Evolutionary conservation across 208 protist genomes (phyloP).

Genomic region (Leishmania guyanensis): DNA sequence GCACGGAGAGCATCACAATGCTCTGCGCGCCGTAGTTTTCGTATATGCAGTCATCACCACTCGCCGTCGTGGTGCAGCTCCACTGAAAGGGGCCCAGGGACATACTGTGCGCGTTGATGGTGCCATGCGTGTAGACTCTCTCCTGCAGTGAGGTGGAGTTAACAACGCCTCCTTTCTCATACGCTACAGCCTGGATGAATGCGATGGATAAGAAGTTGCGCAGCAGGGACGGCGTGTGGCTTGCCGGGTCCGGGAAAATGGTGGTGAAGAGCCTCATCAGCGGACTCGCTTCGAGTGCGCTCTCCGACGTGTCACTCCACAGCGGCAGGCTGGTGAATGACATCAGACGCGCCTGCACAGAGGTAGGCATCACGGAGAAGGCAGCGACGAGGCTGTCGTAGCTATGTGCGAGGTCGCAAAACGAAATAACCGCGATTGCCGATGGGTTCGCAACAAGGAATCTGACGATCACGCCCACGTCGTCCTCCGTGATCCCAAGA

Average conservation of each 20-base stretch:
- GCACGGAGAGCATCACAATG: slow-evolving; percentile 32
- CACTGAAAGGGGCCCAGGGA: slow-evolving; percentile 9
- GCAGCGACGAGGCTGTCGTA: slow-evolving; percentile 20
- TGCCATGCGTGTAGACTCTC: background rate
- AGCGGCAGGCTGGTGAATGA: slow-evolving; percentile 48
- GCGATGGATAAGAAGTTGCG: background rate
- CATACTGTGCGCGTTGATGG: background rate
- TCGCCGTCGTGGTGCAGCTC: background rate
- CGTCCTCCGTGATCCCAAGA: slow-evolving; percentile 14
- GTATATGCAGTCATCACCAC: slow-evolving; percentile 14
- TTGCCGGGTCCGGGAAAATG: background rate
- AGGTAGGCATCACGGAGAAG: slow-evolving; percentile 9
- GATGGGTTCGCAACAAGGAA: slow-evolving; percentile 21
- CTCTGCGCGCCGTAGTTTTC: slow-evolving; percentile 53
- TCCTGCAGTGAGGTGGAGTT: background rate
- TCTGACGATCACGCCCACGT: slow-evolving; percentile 14
- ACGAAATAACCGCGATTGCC: slow-evolving; percentile 32
- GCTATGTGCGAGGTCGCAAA: slow-evolving; percentile 33
- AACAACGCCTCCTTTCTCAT: background rate
- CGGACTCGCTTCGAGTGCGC: background rate
- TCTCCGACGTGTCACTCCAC: slow-evolving; percentile 35
- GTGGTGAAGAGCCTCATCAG: slow-evolving; percentile 27
- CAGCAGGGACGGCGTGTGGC: background rate
- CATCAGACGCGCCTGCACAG: slow-evolving; percentile 31
- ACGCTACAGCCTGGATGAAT: slow-evolving; percentile 10